Base-by-base conservation (phyloP, 192 early-diverging fungal genomes). In the Oehlia diaphana region DNA sequence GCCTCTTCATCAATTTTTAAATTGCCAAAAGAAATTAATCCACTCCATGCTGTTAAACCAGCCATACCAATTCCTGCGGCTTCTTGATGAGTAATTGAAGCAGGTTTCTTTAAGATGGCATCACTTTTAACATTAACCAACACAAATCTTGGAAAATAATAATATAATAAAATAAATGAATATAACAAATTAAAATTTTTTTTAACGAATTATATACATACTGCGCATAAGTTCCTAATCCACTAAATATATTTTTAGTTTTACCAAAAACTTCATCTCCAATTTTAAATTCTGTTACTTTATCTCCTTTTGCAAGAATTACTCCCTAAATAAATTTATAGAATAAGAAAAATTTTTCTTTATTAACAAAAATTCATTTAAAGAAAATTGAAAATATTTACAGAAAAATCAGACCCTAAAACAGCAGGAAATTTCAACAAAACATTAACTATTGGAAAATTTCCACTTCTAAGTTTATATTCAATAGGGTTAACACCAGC, bases 401-500 rank as follows among this genome's bases (percentile, higher is more conserved):
- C 72, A 0, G 72, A 74, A 74, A 53, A 74, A 61, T 74, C 72
- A 4, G 3, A 3, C 58, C 72, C 72, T 31, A 74, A 10, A 28
- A 74, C 19, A 9, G 28, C n/a, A 6, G 50, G 50, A 74, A 44
- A 74, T 19, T n/a, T 33, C 73, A 13, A 82, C 42, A 44, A 73
- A 74, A 80, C 78, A 9, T 77, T 35, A 0, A 80, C 37, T 8
- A 63, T 31, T 2, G 78, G 37, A 9, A 80, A 6, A 0, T 75
- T 76, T 6, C 84, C 82, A 44, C 49, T 62, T 82, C 82, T 83
- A 26, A 83, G n/a, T 53, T 85, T 85, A 74, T 79, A 85, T 12
- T 85, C 84, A 9, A 81, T 69, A n/a, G 84, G 84, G 64, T 85
- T 85, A 26, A 85, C 39, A 3, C 82, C 82, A 2, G 82, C 26